These are phyloP conservation scores for Coemansia sp. DNA, from an alignment of 192 early-diverging fungal genomes.

Conservation along the genomic window DNA sequence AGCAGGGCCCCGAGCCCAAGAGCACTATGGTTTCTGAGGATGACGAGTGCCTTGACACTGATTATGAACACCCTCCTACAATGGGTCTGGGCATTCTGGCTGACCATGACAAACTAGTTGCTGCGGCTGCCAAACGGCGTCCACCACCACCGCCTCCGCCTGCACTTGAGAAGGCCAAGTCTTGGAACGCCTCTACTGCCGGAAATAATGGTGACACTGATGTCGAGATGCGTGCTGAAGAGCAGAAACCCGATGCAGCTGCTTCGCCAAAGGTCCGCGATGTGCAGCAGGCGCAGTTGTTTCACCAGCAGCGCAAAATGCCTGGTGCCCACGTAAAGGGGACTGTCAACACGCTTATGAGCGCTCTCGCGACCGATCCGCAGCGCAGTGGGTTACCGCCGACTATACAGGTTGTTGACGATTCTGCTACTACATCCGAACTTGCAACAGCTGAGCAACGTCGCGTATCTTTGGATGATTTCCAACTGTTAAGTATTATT, in stretches of 20 bases:
- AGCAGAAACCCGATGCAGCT: constrained; percentile 8
- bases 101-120: constrained; percentile 7
- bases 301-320: constrained; percentile 31
- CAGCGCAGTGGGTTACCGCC: constrained; percentile 28
- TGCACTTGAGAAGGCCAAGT: constrained; percentile 24
- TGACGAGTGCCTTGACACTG: neutral
- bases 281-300: constrained; percentile 36
- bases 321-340: constrained; percentile 24
- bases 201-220: constrained; percentile 1
- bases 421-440: constrained; percentile 2
- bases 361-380: constrained; percentile 33
- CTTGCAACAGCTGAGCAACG: constrained; percentile 12
- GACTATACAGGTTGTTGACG: constrained; percentile 13
- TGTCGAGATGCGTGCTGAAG: constrained; percentile 18
- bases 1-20: constrained; percentile 35
- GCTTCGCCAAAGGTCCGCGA: constrained; percentile 6
- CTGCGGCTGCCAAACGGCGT: constrained; percentile 10
- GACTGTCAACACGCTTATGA: constrained; percentile 51
- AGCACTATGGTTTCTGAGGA: constrained; percentile 7
- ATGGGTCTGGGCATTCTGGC: constrained; percentile 22
- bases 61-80: neutral
- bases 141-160: constrained; percentile 19
- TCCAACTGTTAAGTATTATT: constrained; percentile 70
- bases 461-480: constrained; percentile 57
- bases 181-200: constrained; percentile 11